Evolutionary conservation across 208 protist species (phyloP).

Genomic region (Acanthamoeba castellanii): DNA sequence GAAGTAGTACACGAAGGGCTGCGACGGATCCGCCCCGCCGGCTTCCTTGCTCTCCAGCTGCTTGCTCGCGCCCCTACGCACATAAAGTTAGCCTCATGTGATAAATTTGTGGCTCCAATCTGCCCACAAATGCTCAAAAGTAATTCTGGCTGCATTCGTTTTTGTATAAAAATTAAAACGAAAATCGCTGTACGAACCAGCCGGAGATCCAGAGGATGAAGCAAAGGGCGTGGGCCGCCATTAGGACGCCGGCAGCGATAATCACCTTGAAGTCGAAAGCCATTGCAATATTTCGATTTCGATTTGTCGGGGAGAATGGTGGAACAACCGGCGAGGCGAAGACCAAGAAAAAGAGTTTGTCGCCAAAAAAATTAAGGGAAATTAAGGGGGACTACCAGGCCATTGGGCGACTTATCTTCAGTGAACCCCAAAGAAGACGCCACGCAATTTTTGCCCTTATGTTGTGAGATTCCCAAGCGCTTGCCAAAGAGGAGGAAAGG

Average conservation of each 20-base stretch:
- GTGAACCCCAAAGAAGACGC: too few species aligned
- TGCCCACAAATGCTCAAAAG: background rate
- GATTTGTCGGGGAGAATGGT: background rate
- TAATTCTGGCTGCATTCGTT: too few species aligned
- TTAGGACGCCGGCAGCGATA: background rate
- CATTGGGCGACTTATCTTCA: too few species aligned
- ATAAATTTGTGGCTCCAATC: background rate
- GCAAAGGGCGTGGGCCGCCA: background rate
- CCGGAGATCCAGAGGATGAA: conserved; percentile 19
- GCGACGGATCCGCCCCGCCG: background rate
- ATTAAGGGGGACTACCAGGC: too few species aligned
- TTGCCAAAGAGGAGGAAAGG: too few species aligned
- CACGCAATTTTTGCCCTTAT: too few species aligned
- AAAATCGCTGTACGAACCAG: background rate
- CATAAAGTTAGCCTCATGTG: background rate
- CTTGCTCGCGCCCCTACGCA: background rate
- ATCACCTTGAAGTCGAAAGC: conserved; percentile 22
- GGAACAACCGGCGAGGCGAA: background rate
- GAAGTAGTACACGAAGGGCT: conserved; percentile 19
- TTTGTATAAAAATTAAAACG: background rate
- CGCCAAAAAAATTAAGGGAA: too few species aligned
- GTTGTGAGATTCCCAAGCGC: too few species aligned
- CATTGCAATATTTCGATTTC: background rate
- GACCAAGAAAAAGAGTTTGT: background rate
- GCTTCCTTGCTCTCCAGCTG: background rate